phyloP scores from a whole-genome alignment of 768 basidiomycete species.

The Podaxis sp. region DNA sequence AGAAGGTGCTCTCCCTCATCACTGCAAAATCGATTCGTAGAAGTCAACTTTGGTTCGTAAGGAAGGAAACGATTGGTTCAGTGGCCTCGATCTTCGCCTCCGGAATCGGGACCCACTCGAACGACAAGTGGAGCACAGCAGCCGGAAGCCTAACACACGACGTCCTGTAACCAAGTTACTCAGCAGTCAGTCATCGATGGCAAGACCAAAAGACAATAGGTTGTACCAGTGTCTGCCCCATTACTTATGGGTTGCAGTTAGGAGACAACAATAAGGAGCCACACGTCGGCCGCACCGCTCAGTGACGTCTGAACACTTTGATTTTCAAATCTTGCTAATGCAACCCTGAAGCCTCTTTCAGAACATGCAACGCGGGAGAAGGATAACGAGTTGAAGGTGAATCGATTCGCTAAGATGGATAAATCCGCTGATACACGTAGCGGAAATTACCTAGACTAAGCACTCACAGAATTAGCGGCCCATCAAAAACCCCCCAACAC shows the following conservation, averaged over 20 bases:
- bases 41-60: too few relatives aligned
- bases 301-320: too few relatives aligned
- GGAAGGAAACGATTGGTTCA: too few relatives aligned
- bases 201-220: not conserved
- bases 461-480: not conserved
- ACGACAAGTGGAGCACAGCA: not conserved
- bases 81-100: not conserved
- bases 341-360: not conserved
- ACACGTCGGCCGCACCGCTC: not conserved
- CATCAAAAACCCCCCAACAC: constrained; percentile 1
- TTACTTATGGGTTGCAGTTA: not conserved
- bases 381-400: not conserved
- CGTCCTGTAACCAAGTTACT: not conserved
- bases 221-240: not conserved
- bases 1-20: too few relatives aligned
- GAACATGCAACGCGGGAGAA: not conserved
- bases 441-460: not conserved
- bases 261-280: not conserved
- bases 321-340: not conserved
- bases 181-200: not conserved
- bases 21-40: too few relatives aligned
- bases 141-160: not conserved
- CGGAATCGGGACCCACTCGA: not conserved
- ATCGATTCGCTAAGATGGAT: not conserved
- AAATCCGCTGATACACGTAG: not conserved